These are phyloP conservation scores for Heritiera fomes DNA, from an alignment of 345 rosid genomes.

Conservation along the genomic window DNA sequence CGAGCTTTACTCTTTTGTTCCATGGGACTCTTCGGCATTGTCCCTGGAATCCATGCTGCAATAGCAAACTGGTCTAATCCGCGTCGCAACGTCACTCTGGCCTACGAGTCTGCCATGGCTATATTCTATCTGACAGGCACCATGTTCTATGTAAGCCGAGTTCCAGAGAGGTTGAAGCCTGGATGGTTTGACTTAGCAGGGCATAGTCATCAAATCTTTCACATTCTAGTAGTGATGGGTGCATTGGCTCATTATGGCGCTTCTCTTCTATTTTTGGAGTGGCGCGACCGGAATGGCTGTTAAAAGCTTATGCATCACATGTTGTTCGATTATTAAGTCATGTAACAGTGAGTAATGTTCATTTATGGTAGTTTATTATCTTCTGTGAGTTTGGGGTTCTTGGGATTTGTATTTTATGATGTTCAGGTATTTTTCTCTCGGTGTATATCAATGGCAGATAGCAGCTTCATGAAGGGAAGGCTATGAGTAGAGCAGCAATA, in stretches of 20 bases:
- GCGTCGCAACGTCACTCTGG: slow-evolving; percentile 48
- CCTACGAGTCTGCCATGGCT: slow-evolving; percentile 77
- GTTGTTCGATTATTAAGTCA: background rate
- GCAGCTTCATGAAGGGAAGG: background rate
- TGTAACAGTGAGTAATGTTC: slow-evolving; percentile 13
- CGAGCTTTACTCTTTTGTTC: slow-evolving; percentile 70
- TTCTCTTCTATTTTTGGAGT: slow-evolving; percentile 68
- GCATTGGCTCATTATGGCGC: slow-evolving; percentile 93
- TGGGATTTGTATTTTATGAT: background rate
- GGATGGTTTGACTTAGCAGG: slow-evolving; percentile 88
- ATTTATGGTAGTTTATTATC: background rate
- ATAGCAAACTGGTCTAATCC: slow-evolving; percentile 82
- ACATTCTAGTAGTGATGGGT: slow-evolving; percentile 79
- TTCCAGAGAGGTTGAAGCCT: slow-evolving; percentile 80
- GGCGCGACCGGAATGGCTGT: slow-evolving; percentile 70
- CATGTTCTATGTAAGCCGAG: slow-evolving; percentile 58
- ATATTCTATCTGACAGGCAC: slow-evolving; percentile 75
- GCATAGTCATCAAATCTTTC: slow-evolving; percentile 92
- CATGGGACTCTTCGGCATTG: slow-evolving; percentile 76
- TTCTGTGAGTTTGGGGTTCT: background rate
- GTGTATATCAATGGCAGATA: background rate
- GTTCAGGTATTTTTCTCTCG: background rate
- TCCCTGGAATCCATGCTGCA: slow-evolving; percentile 65
- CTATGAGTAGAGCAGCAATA: background rate
- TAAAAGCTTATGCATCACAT: background rate